phyloP scores from a whole-genome alignment of 2,329 filamentous ascomycete species.

The Eutypa lata region DNA sequence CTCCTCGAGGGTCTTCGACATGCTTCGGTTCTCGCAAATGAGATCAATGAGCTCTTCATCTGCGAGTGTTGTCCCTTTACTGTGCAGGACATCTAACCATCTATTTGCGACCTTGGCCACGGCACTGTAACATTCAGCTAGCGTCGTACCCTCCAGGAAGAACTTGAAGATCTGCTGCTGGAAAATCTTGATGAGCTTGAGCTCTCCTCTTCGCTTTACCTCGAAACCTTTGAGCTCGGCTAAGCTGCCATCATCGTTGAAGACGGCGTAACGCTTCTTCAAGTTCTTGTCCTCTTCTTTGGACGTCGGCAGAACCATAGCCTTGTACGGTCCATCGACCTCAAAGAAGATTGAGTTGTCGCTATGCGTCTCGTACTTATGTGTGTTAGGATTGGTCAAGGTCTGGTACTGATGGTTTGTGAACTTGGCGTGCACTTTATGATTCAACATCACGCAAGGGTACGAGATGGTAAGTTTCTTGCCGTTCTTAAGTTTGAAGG shows the following conservation, averaged over 20 bases:
- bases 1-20: slow-evolving; percentile 95
- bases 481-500: slow-evolving; percentile 89
- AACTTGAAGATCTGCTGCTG: slow-evolving; percentile 99
- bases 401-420: slow-evolving; percentile 98
- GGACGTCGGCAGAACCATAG: slow-evolving; percentile 95
- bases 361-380: slow-evolving; percentile 94
- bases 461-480: slow-evolving; percentile 98
- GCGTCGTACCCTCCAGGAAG: slow-evolving; percentile 85
- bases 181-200: slow-evolving; percentile 99
- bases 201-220: slow-evolving; percentile 92
- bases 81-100: slow-evolving; percentile 93
- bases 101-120: slow-evolving; percentile 94
- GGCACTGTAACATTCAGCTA: slow-evolving; percentile 83
- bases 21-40: slow-evolving; percentile 99
- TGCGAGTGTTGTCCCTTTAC: slow-evolving; percentile 81
- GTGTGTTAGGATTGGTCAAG: slow-evolving; percentile 71
- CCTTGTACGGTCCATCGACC: slow-evolving; percentile 94
- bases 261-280: slow-evolving; percentile 98
- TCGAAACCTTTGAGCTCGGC: slow-evolving; percentile 98
- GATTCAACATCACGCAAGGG: slow-evolving; percentile 98
- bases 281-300: slow-evolving; percentile 99
- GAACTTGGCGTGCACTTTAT: slow-evolving; percentile 89
- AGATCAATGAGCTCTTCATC: slow-evolving; percentile 98
- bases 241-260: slow-evolving; percentile 94
- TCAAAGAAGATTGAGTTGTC: slow-evolving; percentile 99